Evolutionary conservation across 441 rosid genomes (phyloP), one percentile per base, ranked within the genome.

Genomic region (Gossypium schwendimanii): DNA sequence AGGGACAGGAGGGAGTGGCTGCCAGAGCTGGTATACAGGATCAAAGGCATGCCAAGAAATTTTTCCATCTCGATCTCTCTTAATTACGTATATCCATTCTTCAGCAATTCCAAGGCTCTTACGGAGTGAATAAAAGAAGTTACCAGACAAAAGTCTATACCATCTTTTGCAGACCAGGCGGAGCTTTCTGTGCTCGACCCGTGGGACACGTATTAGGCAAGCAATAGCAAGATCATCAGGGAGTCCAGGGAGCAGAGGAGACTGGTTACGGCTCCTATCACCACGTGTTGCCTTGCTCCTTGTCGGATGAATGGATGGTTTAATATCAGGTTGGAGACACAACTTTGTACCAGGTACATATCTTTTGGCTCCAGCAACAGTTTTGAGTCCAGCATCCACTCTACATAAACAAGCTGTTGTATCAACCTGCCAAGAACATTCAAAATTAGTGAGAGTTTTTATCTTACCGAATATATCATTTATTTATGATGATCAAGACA

Each of bases 1-100:
- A 0, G 89, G 89, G 15, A 86, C 79, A 2, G 89, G 89, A 44
- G 89, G 87, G 23, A 86, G 84, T 41, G 84, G 84, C 77, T 81
- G 89, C 87, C 89, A 86, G 11, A 84, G 86, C 82, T 84, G 89
- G 80, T 84, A 75, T 57, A 79, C 54, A 6, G 89, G 89, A 73
- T 84, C 87, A 45, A 86, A 86, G 66, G 87, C 87, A 68, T 86
- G 85, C 89, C 89, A 86, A 49, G 89, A 86, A 68, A 86, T 79
- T 72, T 82, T 86, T 45, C 82, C 82, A 39, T 84, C 87, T 65
- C 83, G 80, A 69, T 84, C 89, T 80, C 84, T 80, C 74, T 86
- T 86, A 26, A 86, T 79, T 23, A 86, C 76, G 2, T 84, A 86
- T 52, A 86, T 76, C 89, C 89, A 86, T 79, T 86, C 89, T 78